phyloP scores from a whole-genome alignment of 2,329 filamentous ascomycete genomes.

The Aspergillus sp. region DNA sequence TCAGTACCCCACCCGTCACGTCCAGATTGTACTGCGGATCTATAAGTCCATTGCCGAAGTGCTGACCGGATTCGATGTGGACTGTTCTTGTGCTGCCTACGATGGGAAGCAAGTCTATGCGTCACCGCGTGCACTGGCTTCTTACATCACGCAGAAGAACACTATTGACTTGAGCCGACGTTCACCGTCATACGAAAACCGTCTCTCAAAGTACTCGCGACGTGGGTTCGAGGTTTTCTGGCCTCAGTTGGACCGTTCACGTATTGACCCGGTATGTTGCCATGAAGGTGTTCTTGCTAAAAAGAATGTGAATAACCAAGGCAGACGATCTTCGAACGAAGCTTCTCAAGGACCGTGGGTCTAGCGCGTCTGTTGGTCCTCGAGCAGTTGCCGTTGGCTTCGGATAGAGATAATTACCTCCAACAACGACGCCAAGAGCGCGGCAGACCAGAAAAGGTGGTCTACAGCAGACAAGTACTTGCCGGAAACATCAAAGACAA shows the following conservation, averaged over 20 bases:
- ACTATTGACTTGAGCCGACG: slow-evolving; percentile 75
- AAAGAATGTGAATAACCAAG: neutral
- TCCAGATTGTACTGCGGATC: slow-evolving; percentile 81
- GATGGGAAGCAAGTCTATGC: slow-evolving; percentile 78
- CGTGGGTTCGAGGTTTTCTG: slow-evolving; percentile 83
- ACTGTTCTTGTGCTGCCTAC: slow-evolving; percentile 78
- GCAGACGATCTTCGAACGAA: slow-evolving; percentile 76
- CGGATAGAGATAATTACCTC: slow-evolving; percentile 68
- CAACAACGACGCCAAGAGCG: slow-evolving; percentile 69
- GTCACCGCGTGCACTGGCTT: slow-evolving; percentile 71
- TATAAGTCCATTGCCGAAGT: slow-evolving; percentile 85
- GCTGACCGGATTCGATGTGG: slow-evolving; percentile 83
- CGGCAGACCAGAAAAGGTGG: slow-evolving; percentile 58
- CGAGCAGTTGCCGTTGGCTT: slow-evolving; percentile 70
- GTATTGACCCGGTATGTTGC: slow-evolving; percentile 62
- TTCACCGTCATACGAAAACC: slow-evolving; percentile 84
- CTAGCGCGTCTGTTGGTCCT: slow-evolving; percentile 76
- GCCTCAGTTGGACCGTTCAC: slow-evolving; percentile 69
- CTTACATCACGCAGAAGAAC: slow-evolving; percentile 81
- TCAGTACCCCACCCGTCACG: slow-evolving; percentile 78
- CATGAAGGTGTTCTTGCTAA: neutral
- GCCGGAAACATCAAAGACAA: slow-evolving; percentile 72
- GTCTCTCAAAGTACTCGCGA: slow-evolving; percentile 80
- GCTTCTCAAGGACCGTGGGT: slow-evolving; percentile 72
- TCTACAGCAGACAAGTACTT: slow-evolving; percentile 42